These are phyloP conservation scores for Geotrichum phurueaensis DNA, from an alignment of 1,139 yeast genomes.

Conservation along the genomic window DNA sequence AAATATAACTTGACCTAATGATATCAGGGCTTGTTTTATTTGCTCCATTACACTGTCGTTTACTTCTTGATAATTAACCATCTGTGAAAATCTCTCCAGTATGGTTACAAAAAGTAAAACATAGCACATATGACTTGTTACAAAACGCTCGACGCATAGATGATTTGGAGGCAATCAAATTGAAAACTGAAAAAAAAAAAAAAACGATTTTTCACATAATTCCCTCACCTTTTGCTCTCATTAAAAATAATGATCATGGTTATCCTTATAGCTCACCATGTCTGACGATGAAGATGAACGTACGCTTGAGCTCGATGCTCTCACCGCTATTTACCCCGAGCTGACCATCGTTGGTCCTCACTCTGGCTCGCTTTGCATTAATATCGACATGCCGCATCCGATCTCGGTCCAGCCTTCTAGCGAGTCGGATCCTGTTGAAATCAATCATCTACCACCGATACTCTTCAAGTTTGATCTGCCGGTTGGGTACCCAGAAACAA, in stretches of 20 bases:
- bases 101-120: no score
- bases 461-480: constrained; percentile 22
- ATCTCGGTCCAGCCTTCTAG: constrained; percentile 19
- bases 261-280: background rate
- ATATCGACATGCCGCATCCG: constrained; percentile 20
- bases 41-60: no score
- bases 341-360: constrained; percentile 24
- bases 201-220: background rate
- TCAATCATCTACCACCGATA: constrained; percentile 26
- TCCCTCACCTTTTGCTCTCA: no score
- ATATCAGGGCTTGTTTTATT: no score
- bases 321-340: constrained; percentile 50
- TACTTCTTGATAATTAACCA: no score
- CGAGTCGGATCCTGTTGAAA: constrained; percentile 1
- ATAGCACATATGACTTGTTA: no score
- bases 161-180: background rate
- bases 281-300: constrained; percentile 15
- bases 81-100: no score
- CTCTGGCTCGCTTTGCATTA: constrained; percentile 13
- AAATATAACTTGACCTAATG: no score
- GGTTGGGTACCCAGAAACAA: constrained; percentile 22
- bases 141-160: no score
- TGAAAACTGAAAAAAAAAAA: background rate
- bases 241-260: background rate
- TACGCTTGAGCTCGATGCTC: constrained; percentile 44